phyloP scores from a whole-genome alignment of 2,329 filamentous ascomycete genomes.

The Fusarium sp. region DNA sequence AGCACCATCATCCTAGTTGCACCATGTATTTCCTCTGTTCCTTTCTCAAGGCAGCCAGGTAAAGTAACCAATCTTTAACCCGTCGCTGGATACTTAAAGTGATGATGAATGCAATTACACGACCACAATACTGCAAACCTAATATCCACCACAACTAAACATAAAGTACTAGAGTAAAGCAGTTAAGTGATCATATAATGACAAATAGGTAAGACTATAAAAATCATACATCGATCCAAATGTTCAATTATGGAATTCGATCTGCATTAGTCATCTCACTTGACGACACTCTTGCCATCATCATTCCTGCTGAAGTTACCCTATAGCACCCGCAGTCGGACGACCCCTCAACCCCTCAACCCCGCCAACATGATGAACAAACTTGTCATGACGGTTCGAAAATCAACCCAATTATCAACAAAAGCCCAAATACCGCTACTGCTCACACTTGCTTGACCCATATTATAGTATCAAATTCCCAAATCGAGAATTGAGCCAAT shows the following conservation, averaged over 20 bases:
- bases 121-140: too few relatives aligned
- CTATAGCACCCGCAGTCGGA: background rate
- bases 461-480: too few relatives aligned
- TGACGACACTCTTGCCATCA: background rate
- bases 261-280: background rate
- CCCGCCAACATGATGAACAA: slow-evolving; percentile 31
- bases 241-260: background rate
- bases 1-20: too few relatives aligned
- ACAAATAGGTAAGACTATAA: background rate
- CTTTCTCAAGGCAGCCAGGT: too few relatives aligned
- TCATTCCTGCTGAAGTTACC: background rate
- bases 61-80: too few relatives aligned
- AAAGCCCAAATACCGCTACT: background rate
- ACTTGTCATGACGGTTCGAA: slow-evolving; percentile 18
- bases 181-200: background rate
- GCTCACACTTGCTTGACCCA: background rate
- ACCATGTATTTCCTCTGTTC: too few relatives aligned
- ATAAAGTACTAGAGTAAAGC: too few relatives aligned
- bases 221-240: slow-evolving; percentile 9
- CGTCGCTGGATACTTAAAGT: too few relatives aligned
- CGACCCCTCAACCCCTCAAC: slow-evolving; percentile 20
- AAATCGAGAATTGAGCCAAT: too few relatives aligned
- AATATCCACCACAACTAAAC: too few relatives aligned
- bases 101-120: too few relatives aligned
- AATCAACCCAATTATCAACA: background rate